A percentile compares a stretch with the other conserved stretches of the same genome.
Conservation (phyloP, 225 moss, liverwort and hornwort genomes). For the Lunularia cruciata region DNA sequence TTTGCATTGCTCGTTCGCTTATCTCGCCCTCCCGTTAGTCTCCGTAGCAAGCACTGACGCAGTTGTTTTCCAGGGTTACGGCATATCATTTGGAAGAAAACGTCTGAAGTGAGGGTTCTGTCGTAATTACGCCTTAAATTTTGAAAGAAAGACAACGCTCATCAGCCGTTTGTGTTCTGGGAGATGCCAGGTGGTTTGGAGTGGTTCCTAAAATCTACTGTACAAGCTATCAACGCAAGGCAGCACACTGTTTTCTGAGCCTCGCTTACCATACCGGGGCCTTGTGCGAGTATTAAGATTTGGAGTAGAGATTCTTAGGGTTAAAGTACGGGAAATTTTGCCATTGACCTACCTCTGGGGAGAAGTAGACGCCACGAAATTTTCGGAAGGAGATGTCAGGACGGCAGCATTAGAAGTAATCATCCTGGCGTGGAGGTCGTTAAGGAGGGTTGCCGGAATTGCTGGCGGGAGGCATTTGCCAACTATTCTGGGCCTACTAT, state of each 20-base stretch:
- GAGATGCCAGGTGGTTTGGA: background rate
- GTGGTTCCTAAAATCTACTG: background rate
- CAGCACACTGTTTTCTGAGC: background rate
- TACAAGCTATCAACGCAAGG: background rate
- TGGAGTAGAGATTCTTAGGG: background rate
- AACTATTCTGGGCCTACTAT: constrained; percentile 34
- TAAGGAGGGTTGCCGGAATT: constrained; percentile 45
- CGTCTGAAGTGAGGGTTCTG: background rate
- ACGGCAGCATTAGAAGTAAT: constrained; percentile 24
- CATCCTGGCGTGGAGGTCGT: constrained; percentile 69
- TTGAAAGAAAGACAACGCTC: background rate
- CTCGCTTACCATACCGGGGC: background rate
- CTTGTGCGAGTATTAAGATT: background rate
- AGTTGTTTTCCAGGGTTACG: constrained; percentile 7
- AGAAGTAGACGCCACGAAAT: background rate
- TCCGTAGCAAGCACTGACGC: background rate
- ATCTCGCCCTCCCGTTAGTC: background rate
- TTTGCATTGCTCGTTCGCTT: background rate
- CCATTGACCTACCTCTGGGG: background rate
- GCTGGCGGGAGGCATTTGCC: constrained; percentile 43
- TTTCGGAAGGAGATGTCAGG: constrained; percentile 17
- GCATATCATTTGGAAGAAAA: constrained; percentile 1
- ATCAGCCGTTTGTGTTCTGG: background rate
- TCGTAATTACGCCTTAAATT: background rate
- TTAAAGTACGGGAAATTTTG: background rate